phyloP scores from a whole-genome alignment of 306 rosid species.

The Castanea sativa region DNA sequence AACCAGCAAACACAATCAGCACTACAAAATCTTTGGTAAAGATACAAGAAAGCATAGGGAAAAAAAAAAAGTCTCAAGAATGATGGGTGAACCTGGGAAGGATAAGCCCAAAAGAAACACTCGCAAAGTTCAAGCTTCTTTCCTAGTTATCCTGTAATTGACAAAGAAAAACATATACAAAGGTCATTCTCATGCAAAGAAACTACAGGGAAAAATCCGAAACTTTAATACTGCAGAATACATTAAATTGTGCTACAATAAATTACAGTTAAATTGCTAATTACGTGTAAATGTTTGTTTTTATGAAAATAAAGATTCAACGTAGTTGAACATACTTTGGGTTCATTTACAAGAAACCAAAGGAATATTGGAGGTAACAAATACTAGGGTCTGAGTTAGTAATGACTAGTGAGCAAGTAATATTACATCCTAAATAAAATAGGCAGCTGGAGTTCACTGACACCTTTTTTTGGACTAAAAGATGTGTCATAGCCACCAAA shows the following conservation, averaged over 20 bases:
- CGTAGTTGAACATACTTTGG: not conserved
- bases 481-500: not conserved
- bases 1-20: not conserved
- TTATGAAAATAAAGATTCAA: not conserved
- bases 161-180: constrained; percentile 11
- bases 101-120: constrained; percentile 33
- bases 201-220: not conserved
- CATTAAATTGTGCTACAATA: not conserved
- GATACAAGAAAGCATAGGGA: not conserved
- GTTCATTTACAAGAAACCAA: not conserved
- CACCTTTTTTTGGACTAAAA: not conserved
- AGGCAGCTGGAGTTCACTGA: not conserved
- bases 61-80: not conserved
- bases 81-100: constrained; percentile 15
- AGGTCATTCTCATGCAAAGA: constrained; percentile 1
- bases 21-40: not conserved
- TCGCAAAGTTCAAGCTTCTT: constrained; percentile 63
- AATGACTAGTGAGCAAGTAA: not conserved
- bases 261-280: not conserved
- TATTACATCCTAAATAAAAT: not conserved
- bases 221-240: not conserved
- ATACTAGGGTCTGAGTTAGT: not conserved
- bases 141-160: constrained; percentile 75
- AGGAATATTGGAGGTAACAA: not conserved
- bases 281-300: not conserved